A percentile compares a stretch with the other conserved stretches of the same genome.
phyloP scores from a whole-genome alignment of 139 green algal species.

The Chlorella vulgaris region DNA sequence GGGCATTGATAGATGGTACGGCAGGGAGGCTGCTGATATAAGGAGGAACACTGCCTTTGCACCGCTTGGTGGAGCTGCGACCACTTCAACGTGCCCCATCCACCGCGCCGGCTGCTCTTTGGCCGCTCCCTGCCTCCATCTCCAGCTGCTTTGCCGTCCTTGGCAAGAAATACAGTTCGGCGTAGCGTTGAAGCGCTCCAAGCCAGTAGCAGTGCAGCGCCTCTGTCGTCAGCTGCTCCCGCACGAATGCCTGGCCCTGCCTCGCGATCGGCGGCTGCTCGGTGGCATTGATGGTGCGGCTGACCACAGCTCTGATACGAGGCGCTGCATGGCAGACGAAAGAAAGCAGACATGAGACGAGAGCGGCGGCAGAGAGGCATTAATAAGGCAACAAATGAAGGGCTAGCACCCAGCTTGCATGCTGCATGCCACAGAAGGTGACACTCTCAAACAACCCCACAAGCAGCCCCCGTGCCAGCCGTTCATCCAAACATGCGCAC shows the following conservation, averaged over 20 bases:
- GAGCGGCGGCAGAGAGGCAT: too few relatives aligned
- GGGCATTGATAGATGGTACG: too few relatives aligned
- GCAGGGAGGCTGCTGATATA: too few relatives aligned
- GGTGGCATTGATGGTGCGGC: background rate
- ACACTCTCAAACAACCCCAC: too few relatives aligned
- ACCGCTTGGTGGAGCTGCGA: too few relatives aligned
- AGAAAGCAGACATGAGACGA: background rate
- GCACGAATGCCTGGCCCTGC: constrained; percentile 39
- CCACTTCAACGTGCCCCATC: background rate
- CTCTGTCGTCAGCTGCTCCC: constrained; percentile 33
- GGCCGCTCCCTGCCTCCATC: background rate
- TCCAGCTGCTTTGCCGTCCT: constrained; percentile 18
- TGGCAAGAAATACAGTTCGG: constrained; percentile 37
- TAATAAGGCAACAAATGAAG: background rate
- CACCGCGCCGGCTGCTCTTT: background rate
- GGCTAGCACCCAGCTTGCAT: background rate
- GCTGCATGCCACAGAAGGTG: too few relatives aligned
- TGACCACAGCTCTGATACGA: constrained; percentile 38
- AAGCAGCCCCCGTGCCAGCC: too few relatives aligned
- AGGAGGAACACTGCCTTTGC: too few relatives aligned
- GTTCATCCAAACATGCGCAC: background rate
- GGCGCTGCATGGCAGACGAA: constrained; percentile 20
- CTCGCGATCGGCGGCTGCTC: constrained; percentile 31
- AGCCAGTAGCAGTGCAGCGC: constrained; percentile 48
- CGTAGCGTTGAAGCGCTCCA: constrained; percentile 39